These are phyloP conservation scores for Anthoceros angustus DNA, from an alignment of 225 moss, liverwort and hornwort genomes.

Conservation along the genomic window DNA sequence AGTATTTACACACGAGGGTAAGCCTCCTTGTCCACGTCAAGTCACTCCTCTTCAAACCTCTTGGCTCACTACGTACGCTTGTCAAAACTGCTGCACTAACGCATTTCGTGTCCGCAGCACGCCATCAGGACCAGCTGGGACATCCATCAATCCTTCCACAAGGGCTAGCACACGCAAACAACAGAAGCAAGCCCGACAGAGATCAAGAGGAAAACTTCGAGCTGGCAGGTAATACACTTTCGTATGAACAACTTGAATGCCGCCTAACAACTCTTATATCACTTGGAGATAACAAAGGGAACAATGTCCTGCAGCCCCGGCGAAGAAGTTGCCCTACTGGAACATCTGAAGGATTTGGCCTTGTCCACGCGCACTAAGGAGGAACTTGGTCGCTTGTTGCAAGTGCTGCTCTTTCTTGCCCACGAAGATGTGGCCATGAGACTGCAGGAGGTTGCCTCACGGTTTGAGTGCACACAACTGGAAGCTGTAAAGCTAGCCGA, in stretches of 20 bases:
- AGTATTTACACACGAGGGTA: constrained; percentile 84
- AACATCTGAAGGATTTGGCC: constrained; percentile 55
- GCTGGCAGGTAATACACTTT: background rate
- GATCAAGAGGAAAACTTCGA: background rate
- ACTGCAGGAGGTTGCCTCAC: constrained; percentile 4
- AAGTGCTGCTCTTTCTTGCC: background rate
- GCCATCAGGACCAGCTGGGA: background rate
- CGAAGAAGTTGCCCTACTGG: constrained; percentile 73
- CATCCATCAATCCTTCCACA: background rate
- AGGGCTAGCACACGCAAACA: background rate
- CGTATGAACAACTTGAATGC: background rate
- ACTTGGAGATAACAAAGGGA: too few relatives aligned
- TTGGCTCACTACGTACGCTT: background rate
- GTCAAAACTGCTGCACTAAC: background rate
- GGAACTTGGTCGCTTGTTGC: constrained; percentile 25
- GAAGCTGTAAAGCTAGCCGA: background rate
- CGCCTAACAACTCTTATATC: too few relatives aligned
- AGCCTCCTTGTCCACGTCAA: background rate
- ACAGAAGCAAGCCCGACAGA: background rate
- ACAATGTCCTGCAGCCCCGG: constrained; percentile 36
- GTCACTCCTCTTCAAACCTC: background rate
- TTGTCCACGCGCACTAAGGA: constrained; percentile 32
- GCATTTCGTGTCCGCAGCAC: background rate
- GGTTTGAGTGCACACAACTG: constrained; percentile 5
- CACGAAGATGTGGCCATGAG: background rate